A percentile compares a stretch with the other conserved stretches of the same genome.
These are phyloP conservation scores for Ceratocystis colombiana DNA, from an alignment of 2,329 filamentous ascomycete species.

Conservation along the genomic window DNA sequence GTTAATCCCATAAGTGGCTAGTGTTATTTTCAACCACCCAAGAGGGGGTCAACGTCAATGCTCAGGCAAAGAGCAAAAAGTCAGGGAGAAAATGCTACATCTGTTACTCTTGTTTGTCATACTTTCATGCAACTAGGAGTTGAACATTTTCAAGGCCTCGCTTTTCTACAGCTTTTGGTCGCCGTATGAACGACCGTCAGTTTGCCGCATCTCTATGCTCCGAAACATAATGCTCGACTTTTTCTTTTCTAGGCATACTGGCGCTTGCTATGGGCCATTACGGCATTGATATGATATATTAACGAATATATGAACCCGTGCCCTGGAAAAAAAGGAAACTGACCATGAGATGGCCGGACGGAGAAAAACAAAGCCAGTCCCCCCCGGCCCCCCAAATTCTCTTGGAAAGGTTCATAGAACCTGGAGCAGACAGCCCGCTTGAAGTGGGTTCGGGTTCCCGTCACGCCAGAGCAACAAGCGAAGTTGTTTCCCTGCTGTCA, in stretches of 20 bases:
- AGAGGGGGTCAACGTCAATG: not conserved
- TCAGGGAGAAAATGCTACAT: not conserved
- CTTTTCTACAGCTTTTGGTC: not conserved
- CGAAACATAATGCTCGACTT: not conserved
- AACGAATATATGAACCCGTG: not conserved
- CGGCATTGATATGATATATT: not conserved
- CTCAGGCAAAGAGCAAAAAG: not conserved
- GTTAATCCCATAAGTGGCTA: not conserved
- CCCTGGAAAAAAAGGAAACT: not conserved
- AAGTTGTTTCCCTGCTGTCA: constrained; percentile 12
- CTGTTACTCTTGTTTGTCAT: not conserved
- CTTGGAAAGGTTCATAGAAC: not conserved
- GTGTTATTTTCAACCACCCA: not conserved
- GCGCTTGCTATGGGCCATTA: not conserved
- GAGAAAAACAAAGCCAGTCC: not conserved
- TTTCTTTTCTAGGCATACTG: not conserved
- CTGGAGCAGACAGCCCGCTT: not conserved
- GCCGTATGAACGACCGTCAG: not conserved
- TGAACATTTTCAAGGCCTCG: not conserved
- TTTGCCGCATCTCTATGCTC: not conserved
- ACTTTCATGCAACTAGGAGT: not conserved
- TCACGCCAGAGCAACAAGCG: constrained; percentile 13
- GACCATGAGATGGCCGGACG: not conserved
- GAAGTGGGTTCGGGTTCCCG: constrained; percentile 8
- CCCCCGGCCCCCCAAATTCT: not conserved